phyloP scores from a whole-genome alignment of 1,284 basidiomycete species.

The Tremellales sp. region DNA sequence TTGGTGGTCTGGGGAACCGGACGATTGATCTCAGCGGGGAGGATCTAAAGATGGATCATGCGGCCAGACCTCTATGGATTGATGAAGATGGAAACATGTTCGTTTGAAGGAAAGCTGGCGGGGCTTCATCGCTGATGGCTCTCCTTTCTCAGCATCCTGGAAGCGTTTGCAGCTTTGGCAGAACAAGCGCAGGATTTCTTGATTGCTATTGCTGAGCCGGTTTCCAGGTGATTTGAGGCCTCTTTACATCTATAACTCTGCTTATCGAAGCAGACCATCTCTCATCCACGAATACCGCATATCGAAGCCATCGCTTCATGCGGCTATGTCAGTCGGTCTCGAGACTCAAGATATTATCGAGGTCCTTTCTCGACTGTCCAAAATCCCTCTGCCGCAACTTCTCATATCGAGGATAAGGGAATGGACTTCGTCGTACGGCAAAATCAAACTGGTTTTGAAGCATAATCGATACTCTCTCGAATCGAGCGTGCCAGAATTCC shows the following conservation, averaged over 20 bases:
- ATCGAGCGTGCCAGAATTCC: slow-evolving; percentile 84
- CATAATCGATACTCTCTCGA: slow-evolving; percentile 96
- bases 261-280: slow-evolving; percentile 75
- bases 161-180: slow-evolving; percentile 93
- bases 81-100: slow-evolving; percentile 85
- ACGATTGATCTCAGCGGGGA: slow-evolving; percentile 53
- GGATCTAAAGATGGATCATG: slow-evolving; percentile 82
- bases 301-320: slow-evolving; percentile 95
- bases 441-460: slow-evolving; percentile 94
- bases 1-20: slow-evolving; percentile 29
- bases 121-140: neutral
- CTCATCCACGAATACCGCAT: slow-evolving; percentile 99
- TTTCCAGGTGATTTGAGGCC: slow-evolving; percentile 73
- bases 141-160: slow-evolving; percentile 62
- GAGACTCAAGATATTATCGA: slow-evolving; percentile 99
- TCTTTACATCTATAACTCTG: slow-evolving; percentile 6
- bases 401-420: slow-evolving; percentile 81
- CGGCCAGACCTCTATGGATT: slow-evolving; percentile 88
- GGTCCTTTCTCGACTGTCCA: slow-evolving; percentile 82
- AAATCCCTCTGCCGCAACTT: slow-evolving; percentile 83
- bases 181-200: slow-evolving; percentile 98
- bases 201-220: slow-evolving; percentile 96
- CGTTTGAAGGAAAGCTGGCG: slow-evolving; percentile 9
- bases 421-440: slow-evolving; percentile 89
- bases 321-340: slow-evolving; percentile 95